Evolutionary conservation across 164 flowering plant genomes (phyloP).

Genomic region (Dillenia turbinata): DNA sequence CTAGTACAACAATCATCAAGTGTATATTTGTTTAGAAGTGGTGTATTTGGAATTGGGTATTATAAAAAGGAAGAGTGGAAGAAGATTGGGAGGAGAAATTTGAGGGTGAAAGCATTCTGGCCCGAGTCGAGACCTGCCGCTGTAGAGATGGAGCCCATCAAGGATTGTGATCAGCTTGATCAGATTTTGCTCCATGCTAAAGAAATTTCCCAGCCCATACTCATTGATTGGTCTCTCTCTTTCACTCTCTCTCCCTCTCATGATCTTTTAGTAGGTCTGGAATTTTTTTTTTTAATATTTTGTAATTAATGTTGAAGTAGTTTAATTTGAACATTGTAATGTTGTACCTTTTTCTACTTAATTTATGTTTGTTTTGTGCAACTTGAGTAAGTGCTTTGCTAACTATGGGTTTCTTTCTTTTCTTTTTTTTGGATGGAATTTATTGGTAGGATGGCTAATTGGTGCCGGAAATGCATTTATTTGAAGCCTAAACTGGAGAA

Average conservation of each 20-base stretch:
- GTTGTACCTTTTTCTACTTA: neutral
- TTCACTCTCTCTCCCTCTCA: slow-evolving; percentile 2
- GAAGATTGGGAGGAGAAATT: slow-evolving; percentile 28
- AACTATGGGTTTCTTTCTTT: neutral
- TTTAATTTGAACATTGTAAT: no score
- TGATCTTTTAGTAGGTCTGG: neutral
- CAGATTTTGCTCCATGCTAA: slow-evolving; percentile 50
- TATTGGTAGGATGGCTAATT: slow-evolving; percentile 78
- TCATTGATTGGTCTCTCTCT: slow-evolving; percentile 70
- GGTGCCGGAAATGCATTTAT: slow-evolving; percentile 96
- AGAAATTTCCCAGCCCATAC: slow-evolving; percentile 53
- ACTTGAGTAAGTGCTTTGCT: neutral
- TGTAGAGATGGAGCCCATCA: slow-evolving; percentile 72
- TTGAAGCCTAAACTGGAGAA: slow-evolving; percentile 97
- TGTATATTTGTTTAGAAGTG: slow-evolving; percentile 17
- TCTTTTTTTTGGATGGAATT: neutral
- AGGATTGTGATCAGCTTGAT: slow-evolving; percentile 59
- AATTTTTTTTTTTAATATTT: neutral
- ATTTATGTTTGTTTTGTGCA: neutral
- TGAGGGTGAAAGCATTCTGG: slow-evolving; percentile 48
- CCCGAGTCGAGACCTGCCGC: slow-evolving; percentile 45
- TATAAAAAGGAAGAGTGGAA: slow-evolving; percentile 12
- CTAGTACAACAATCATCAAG: slow-evolving; percentile 18
- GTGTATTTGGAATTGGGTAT: slow-evolving; percentile 14
- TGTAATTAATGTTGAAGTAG: no score